A percentile compares a stretch with the other conserved stretches of the same genome.
Evolutionary conservation across 768 basidiomycete species (phyloP).

Genomic region (Auriscalpium orientale): DNA sequence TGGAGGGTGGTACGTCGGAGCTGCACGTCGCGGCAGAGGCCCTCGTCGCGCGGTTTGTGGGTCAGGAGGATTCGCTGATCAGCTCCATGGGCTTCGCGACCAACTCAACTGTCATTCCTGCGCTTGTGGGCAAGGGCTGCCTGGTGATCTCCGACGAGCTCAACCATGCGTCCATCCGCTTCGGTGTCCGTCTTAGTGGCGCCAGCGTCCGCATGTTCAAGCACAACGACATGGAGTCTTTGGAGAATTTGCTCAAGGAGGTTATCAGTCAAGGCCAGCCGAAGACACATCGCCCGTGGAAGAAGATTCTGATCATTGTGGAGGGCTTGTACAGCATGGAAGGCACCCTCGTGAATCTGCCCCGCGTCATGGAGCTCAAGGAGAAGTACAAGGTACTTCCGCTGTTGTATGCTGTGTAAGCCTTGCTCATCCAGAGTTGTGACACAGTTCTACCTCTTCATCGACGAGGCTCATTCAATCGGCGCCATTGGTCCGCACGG

Average conservation of each 20-base stretch:
- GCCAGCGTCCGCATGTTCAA: constrained; percentile 91
- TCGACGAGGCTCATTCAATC: constrained; percentile 97
- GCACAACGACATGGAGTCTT: constrained; percentile 85
- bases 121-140: constrained; percentile 83
- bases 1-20: constrained; percentile 83
- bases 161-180: constrained; percentile 93
- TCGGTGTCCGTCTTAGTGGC: constrained; percentile 83
- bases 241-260: constrained; percentile 80
- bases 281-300: constrained; percentile 98
- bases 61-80: constrained; percentile 84
- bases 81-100: constrained; percentile 97
- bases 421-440: neutral
- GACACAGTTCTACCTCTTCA: constrained; percentile 82
- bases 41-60: constrained; percentile 84
- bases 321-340: constrained; percentile 99
- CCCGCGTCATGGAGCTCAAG: constrained; percentile 78
- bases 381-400: constrained; percentile 82
- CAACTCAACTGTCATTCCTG: constrained; percentile 89
- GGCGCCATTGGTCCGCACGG: constrained; percentile 93
- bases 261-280: constrained; percentile 96
- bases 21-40: constrained; percentile 76
- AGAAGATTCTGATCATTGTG: constrained; percentile 91
- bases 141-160: constrained; percentile 95
- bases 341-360: constrained; percentile 86
- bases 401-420: neutral